Percentiles rank a stretch among this genome's conserved stretches.
These are phyloP conservation scores for Orbilia quercus DNA, from an alignment of 2,329 filamentous ascomycete species.

Conservation along the genomic window DNA sequence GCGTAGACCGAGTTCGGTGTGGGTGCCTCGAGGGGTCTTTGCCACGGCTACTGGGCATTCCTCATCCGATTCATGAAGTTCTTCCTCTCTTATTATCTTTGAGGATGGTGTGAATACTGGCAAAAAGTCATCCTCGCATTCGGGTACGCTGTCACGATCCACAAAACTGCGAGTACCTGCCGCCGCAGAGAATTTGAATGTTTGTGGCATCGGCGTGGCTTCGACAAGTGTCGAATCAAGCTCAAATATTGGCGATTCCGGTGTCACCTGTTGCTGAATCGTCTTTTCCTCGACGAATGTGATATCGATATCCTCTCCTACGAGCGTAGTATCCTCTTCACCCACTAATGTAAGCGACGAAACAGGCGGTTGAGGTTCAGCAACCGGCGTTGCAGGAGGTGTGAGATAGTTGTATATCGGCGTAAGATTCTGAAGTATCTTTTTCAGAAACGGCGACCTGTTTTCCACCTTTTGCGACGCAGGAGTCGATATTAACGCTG, in stretches of 20 bases:
- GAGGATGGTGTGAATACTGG: neutral
- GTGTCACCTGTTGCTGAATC: neutral
- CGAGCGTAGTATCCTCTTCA: conserved; percentile 14
- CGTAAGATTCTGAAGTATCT: conserved; percentile 34
- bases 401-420: conserved; percentile 39
- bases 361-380: conserved; percentile 13
- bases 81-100: neutral
- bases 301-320: conserved; percentile 1
- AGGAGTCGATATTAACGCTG: neutral
- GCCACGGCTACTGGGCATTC: no score
- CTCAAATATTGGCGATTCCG: neutral
- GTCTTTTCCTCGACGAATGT: neutral
- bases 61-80: neutral
- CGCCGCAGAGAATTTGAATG: conserved; percentile 39
- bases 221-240: conserved; percentile 2
- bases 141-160: neutral
- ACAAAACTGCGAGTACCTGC: conserved; percentile 22
- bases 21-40: no score
- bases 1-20: neutral
- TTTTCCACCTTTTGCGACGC: conserved; percentile 18
- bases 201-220: conserved; percentile 29
- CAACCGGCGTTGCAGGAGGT: conserved; percentile 21
- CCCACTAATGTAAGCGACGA: conserved; percentile 14
- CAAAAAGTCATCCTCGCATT: neutral
- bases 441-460: conserved; percentile 39